These are phyloP conservation scores for Paramecium primaurelia DNA, from an alignment of 73 alveolate species.

Conservation along the genomic window DNA sequence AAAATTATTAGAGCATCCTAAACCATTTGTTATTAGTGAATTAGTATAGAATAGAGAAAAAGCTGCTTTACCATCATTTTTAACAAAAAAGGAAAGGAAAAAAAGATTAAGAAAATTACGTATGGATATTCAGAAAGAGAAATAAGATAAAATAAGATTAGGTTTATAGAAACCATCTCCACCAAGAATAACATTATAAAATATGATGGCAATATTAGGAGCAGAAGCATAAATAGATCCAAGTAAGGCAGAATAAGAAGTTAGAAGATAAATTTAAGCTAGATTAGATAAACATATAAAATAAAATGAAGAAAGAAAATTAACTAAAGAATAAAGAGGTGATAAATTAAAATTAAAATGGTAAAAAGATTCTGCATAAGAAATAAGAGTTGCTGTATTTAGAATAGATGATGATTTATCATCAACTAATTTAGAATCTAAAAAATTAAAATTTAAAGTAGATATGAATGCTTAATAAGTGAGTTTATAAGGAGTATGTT, in stretches of 20 bases:
- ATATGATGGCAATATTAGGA: constrained; percentile 80
- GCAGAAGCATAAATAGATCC: constrained; percentile 88
- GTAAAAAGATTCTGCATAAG: constrained; percentile 78
- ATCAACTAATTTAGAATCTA: constrained; percentile 42
- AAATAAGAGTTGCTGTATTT: constrained; percentile 80
- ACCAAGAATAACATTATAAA: constrained; percentile 81
- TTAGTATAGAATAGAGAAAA: constrained; percentile 63
- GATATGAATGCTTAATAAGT: constrained; percentile 80
- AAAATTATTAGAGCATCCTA: constrained; percentile 82
- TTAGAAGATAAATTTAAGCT: constrained; percentile 69
- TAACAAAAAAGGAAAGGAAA: constrained; percentile 85
- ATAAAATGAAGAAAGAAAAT: constrained; percentile 77
- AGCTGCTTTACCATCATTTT: constrained; percentile 66
- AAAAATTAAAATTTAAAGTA: constrained; percentile 77
- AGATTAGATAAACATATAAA: constrained; percentile 73
- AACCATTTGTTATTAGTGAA: constrained; percentile 68
- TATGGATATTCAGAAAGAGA: constrained; percentile 77
- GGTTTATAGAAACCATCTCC: constrained; percentile 87
- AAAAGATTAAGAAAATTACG: constrained; percentile 71
- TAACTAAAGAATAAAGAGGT: constrained; percentile 80
- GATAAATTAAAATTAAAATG: constrained; percentile 78
- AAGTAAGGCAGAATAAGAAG: constrained; percentile 78
- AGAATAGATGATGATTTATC: constrained; percentile 61
- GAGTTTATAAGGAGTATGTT: constrained; percentile 74
- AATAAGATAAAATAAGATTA: constrained; percentile 79